These are phyloP conservation scores for Saccharum spontaneum DNA, from an alignment of 176 grass and related monocot genomes.

Conservation along the genomic window DNA sequence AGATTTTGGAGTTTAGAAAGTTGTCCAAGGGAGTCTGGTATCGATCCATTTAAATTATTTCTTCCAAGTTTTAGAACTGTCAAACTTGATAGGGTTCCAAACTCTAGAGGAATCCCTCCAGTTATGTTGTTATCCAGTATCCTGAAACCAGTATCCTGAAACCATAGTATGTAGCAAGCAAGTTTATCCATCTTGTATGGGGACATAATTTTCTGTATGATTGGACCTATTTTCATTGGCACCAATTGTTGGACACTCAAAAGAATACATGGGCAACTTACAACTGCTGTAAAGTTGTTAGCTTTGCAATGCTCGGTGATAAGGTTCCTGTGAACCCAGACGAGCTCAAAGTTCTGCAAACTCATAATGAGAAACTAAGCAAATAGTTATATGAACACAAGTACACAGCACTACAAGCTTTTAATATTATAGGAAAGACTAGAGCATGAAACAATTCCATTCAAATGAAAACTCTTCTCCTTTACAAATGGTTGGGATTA, in stretches of 20 bases:
- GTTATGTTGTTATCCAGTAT: constrained; percentile 70
- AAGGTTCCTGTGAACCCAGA: constrained; percentile 63
- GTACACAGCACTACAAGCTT: neutral
- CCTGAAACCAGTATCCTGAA: constrained; percentile 72
- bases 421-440: neutral
- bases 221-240: neutral
- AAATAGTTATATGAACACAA: neutral
- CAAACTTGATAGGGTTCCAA: constrained; percentile 76
- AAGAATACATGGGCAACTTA: constrained; percentile 39
- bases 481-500: neutral
- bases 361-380: constrained; percentile 10
- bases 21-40: constrained; percentile 61
- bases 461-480: neutral
- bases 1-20: constrained; percentile 71
- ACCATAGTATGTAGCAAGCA: neutral
- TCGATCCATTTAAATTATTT: constrained; percentile 69
- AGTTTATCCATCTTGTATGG: neutral
- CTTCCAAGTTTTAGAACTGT: constrained; percentile 58
- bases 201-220: neutral
- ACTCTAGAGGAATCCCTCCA: constrained; percentile 69
- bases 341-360: constrained; percentile 57
- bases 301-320: constrained; percentile 64
- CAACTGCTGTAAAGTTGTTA: constrained; percentile 57
- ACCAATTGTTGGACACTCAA: neutral
- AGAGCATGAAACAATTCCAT: constrained; percentile 2